A percentile compares a stretch with the other conserved stretches of the same genome.
Conservation (phyloP, 148 eudicot genomes). For the Persicaria maculosa region DNA sequence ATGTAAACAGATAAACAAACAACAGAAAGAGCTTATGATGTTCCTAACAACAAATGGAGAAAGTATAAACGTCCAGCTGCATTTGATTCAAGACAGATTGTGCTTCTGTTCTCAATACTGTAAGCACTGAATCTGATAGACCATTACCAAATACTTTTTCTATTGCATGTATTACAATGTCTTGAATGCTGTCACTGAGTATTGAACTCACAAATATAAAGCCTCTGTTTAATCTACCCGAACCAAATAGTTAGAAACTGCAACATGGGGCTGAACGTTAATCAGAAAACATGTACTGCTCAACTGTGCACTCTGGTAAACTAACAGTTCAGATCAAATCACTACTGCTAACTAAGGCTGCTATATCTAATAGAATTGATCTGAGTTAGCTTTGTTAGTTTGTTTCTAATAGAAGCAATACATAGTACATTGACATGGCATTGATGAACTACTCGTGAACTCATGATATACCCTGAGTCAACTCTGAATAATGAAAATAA, state of each 20-base stretch:
- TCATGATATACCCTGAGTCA: not conserved
- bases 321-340: not conserved
- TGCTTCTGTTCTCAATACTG: slow-evolving; percentile 9
- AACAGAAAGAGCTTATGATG: slow-evolving; percentile 9
- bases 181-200: not conserved
- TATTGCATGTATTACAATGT: not conserved
- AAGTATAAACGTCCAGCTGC: slow-evolving; percentile 12
- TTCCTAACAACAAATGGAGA: slow-evolving; percentile 13
- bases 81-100: slow-evolving; percentile 15
- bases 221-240: not conserved
- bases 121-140: not conserved
- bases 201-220: not conserved
- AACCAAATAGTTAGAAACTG: not conserved
- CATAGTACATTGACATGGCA: not conserved
- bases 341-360: not conserved
- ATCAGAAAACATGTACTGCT: not conserved
- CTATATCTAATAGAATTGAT: not conserved
- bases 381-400: not conserved
- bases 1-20: not conserved
- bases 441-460: not conserved
- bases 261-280: not conserved
- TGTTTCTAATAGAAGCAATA: not conserved
- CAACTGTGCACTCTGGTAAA: not conserved
- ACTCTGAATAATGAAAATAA: not conserved
- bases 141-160: not conserved